Evolutionary conservation across 1,284 basidiomycete genomes (phyloP), one percentile per base, ranked within the genome.

Genomic region (Psilocybe mexicana): DNA sequence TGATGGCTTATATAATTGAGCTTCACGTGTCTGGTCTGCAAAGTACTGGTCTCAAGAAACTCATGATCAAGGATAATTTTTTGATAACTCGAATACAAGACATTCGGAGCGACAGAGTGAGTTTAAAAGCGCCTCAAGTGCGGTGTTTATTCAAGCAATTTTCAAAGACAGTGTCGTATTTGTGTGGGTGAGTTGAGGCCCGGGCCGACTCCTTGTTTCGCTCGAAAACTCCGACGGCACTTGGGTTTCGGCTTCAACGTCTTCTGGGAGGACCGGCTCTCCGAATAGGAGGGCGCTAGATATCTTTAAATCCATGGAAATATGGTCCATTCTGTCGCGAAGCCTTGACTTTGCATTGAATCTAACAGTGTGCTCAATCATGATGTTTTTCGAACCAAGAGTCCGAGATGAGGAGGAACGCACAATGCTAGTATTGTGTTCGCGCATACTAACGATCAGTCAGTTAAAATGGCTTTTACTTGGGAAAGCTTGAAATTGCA

Each of bases 281-380:
- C 53, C 53, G n/a, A 54, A 54, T 0, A 54, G 7, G 12, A 54
- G 43, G 10, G 33, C 24, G n/a, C 53, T 54, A 8, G 53, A 38
- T 12, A 54, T 38, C 4, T 47, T 30, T 2, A 54, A 23, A 5
- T 54, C 53, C 2, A n/a, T 3, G 12, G 53, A 46, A 3, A 12
- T 14, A 12, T 18, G 33, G 7, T 54, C 44, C 28, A 54, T 44
- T 23, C 40, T 14, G 23, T 54, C 28, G 6, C 38, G 43, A 6
- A 54, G 38, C 14, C 23, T 33, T 10, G 53, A 30, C 36, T 54
- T 54, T 18, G 53, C 36, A 10, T 54, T 54, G 44, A 54, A 54
- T 47, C 53, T 54, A 25, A n/a, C 6, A 18, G 24, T 14, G 25
- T 26, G 18, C 12, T 18, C n/a, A 42, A 2, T n/a, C n/a, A n/a